Conservation (phyloP, 2,329 filamentous ascomycete genomes). For the Gaeumannomyces sp. region DNA sequence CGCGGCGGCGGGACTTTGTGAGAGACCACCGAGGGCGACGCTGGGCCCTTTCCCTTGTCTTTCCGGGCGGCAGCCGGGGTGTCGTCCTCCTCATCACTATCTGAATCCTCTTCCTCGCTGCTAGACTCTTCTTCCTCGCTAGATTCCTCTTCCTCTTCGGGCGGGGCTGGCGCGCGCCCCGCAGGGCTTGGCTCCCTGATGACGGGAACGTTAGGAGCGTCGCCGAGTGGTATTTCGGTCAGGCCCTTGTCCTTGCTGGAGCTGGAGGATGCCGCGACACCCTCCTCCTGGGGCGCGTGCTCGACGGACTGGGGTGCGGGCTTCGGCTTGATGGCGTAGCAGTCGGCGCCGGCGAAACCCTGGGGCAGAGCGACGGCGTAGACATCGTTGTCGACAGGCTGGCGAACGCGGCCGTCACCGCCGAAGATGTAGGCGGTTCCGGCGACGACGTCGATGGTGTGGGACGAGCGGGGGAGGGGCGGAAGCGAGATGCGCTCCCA, state of each 20-base stretch:
- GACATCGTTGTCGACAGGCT: conserved; percentile 66
- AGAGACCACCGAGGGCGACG: conserved; percentile 23
- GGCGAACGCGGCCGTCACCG: conserved; percentile 57
- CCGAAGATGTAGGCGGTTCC: conserved; percentile 63
- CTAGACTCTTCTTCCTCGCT: conserved; percentile 9
- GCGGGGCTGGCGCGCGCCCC: neutral
- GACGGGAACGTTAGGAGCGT: conserved; percentile 21
- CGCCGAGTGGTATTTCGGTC: conserved; percentile 35
- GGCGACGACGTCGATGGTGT: conserved; percentile 57
- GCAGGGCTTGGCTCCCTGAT: neutral
- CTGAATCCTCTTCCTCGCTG: neutral
- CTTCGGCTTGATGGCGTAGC: conserved; percentile 48
- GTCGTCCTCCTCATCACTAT: conserved; percentile 17
- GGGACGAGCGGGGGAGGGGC: conserved; percentile 64
- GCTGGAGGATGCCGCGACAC: conserved; percentile 14
- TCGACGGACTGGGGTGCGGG: conserved; percentile 23
- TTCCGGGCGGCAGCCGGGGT: conserved; percentile 12
- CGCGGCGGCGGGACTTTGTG: conserved; percentile 57
- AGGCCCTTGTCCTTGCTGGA: conserved; percentile 28
- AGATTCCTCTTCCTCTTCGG: conserved; percentile 1
- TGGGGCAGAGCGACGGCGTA: conserved; percentile 58
- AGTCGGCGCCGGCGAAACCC: conserved; percentile 52
- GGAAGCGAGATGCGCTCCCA: conserved; percentile 54
- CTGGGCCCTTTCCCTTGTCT: conserved; percentile 31
- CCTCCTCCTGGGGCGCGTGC: conserved; percentile 16